Percentiles rank a stretch among this genome's conserved stretches.
These are phyloP conservation scores for Salix purpurea DNA, from an alignment of 345 rosid genomes.

Conservation along the genomic window DNA sequence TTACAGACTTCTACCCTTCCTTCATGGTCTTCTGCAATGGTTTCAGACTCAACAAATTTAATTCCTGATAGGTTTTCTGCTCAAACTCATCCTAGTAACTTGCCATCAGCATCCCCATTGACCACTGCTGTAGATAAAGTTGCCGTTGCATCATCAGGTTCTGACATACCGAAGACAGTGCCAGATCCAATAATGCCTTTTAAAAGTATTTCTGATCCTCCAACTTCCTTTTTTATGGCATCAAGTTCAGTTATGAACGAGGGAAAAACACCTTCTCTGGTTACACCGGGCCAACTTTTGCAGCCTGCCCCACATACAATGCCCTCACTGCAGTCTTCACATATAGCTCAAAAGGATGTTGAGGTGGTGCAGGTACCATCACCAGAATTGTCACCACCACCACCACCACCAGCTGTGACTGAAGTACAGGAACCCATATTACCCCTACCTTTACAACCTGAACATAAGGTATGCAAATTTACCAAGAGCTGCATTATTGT, in stretches of 20 bases:
- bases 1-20: slow-evolving; percentile 19
- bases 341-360: slow-evolving; percentile 31
- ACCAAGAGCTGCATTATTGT: background rate
- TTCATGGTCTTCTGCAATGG: slow-evolving; percentile 12
- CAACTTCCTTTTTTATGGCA: slow-evolving; percentile 10
- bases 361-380: slow-evolving; percentile 29
- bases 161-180: slow-evolving; percentile 17
- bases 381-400: slow-evolving; percentile 1
- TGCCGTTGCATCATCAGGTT: slow-evolving; percentile 9
- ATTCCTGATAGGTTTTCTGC: slow-evolving; percentile 18
- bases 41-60: slow-evolving; percentile 24
- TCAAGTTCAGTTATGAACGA: slow-evolving; percentile 24
- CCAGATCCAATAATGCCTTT: slow-evolving; percentile 22
- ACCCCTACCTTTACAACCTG: slow-evolving; percentile 32
- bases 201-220: slow-evolving; percentile 21
- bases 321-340: slow-evolving; percentile 21
- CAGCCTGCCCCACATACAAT: slow-evolving; percentile 25
- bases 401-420: slow-evolving; percentile 1
- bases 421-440: slow-evolving; percentile 30
- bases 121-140: slow-evolving; percentile 15
- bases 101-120: slow-evolving; percentile 19
- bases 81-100: slow-evolving; percentile 22
- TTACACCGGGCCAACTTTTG: slow-evolving; percentile 38
- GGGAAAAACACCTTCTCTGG: slow-evolving; percentile 25
- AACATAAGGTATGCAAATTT: slow-evolving; percentile 23